phyloP scores from a whole-genome alignment of 768 basidiomycete genomes.

The Boletus coccyginus region DNA sequence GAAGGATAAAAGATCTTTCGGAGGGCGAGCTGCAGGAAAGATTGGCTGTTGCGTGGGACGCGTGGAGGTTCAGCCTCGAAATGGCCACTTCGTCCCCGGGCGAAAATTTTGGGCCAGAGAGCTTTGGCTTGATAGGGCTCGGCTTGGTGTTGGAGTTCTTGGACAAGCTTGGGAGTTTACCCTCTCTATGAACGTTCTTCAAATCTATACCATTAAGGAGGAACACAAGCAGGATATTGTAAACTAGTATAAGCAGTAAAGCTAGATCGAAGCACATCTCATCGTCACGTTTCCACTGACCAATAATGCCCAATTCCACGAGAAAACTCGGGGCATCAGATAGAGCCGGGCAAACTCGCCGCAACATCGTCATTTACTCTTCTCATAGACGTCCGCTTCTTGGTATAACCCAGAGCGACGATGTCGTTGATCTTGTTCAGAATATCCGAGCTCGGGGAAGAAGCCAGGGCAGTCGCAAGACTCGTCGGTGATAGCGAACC shows the following conservation, averaged over 20 bases:
- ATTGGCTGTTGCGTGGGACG: constrained; percentile 33
- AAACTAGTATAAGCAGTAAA: neutral
- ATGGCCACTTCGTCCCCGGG: constrained; percentile 26
- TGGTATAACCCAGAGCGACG: constrained; percentile 35
- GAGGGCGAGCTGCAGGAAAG: constrained; percentile 32
- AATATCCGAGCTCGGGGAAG: constrained; percentile 25
- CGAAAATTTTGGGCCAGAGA: constrained; percentile 47
- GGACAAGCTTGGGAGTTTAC: constrained; percentile 33
- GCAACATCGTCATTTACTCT: neutral
- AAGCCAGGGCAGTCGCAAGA: constrained; percentile 19
- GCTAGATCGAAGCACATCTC: constrained; percentile 1
- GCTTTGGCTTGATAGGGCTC: constrained; percentile 65
- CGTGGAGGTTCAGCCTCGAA: neutral
- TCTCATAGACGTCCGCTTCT: constrained; percentile 6
- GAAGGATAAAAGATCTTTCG: constrained; percentile 19
- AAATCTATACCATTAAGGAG: too few relatives aligned
- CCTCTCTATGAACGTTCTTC: too few relatives aligned
- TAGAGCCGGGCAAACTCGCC: neutral
- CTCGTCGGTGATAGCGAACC: constrained; percentile 24
- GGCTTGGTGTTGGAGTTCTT: constrained; percentile 57
- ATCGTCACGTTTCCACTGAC: neutral
- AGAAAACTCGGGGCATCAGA: neutral
- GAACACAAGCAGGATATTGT: too few relatives aligned
- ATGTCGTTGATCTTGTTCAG: constrained; percentile 36
- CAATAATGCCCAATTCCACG: too few relatives aligned